Evolutionary conservation across 257 asterid genomes (phyloP).

Genomic region (Solanum pimpinellifolium): DNA sequence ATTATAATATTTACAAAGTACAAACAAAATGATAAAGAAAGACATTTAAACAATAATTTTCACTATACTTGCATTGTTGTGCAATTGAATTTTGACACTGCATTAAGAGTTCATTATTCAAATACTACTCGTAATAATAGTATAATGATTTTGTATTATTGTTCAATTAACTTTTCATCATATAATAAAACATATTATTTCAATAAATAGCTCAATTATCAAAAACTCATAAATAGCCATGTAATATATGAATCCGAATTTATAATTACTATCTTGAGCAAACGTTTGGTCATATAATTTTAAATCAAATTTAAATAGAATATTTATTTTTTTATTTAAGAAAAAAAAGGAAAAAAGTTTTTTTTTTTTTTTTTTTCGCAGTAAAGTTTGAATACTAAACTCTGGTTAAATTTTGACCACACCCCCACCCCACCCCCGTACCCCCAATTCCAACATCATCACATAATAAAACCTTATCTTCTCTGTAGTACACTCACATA

Average conservation of each 20-base stretch:
- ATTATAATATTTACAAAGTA: background rate
- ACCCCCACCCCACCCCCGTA: background rate
- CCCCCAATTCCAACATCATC: conserved; percentile 17
- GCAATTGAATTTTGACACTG: background rate
- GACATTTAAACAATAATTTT: background rate
- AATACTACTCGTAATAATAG: background rate
- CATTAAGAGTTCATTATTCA: background rate
- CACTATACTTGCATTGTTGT: background rate
- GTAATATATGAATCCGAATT: background rate
- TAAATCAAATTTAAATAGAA: too few species aligned
- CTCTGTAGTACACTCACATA: conserved; percentile 25
- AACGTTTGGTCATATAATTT: too few species aligned
- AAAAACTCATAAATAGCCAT: background rate
- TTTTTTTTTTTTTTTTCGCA: background rate
- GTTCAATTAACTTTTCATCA: background rate
- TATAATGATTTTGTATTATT: background rate
- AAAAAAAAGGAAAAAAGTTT: background rate
- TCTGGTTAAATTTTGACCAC: conserved; percentile 24
- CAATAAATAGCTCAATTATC: background rate
- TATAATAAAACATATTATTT: background rate
- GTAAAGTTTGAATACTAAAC: background rate
- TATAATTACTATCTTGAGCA: background rate
- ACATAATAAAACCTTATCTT: conserved; percentile 56
- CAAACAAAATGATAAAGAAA: background rate
- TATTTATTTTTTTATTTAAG: background rate